Evolutionary conservation across 2,329 filamentous ascomycete species (phyloP), one percentile per base, ranked within the genome.

Genomic region (Blastomyces silverae): DNA sequence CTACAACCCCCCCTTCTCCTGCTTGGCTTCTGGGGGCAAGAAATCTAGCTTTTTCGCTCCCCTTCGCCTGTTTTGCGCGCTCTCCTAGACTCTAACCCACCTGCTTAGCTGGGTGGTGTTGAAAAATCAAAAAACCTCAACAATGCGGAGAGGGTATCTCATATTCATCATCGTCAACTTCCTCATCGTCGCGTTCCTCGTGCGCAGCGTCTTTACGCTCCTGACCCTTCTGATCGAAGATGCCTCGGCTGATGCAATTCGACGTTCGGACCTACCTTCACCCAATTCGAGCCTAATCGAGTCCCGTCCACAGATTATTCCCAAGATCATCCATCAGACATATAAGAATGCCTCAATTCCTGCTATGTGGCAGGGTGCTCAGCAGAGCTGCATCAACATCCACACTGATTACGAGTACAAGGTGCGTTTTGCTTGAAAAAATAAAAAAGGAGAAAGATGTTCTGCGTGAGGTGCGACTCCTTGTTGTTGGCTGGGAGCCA

Each of bases 281-380:
- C 85, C 85, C 20, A 86, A 87, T 71, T 85, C 85, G 3, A 84
- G 82, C 67, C 71, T 84, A 68, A 83, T 84, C 69, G 82, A 83
- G 67, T 79, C 81, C 59, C 79, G 79, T 58, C 81, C 83, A 11
- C 85, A 86, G 69, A 74, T 89, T 68, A 89, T 91, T 61, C 88
- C 88, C 59, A 89, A 89, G 77, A 90, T 91, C 72, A 89, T 91
- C 64, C 88, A 91, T 78, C 88, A 91, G 74, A 90, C 88, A 11
- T 90, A 90, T 76, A 85, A 85, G 71, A 90, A 89, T 73, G 84
- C 87, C 64, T 85, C 82, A 55, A 86, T 91, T 50, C 89, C 89
- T 0, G 79, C 78, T 57, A 83, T 86, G 63, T 91, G 89, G 89
- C 77, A 80, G 65, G 81, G 81, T 11, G 82, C 87, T 42, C 87